Percentiles rank a stretch among this genome's conserved stretches.
Conservation (phyloP, 768 basidiomycete species). For the Pleurotus cornucopiae region DNA sequence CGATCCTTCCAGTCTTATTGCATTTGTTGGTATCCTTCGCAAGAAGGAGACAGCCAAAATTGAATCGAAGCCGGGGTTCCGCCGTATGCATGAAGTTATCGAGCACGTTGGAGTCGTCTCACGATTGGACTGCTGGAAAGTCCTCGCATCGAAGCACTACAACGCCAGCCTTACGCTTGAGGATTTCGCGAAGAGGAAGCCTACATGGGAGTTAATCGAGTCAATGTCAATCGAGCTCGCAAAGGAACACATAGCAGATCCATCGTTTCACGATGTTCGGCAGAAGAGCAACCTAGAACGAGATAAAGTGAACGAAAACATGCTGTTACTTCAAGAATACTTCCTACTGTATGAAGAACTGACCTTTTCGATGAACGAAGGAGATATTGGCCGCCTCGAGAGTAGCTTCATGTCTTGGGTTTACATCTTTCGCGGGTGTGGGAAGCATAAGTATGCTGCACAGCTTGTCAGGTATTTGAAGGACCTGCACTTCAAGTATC, state of each 20-base stretch:
- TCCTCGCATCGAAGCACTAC: slow-evolving; percentile 11
- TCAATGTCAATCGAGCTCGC: slow-evolving; percentile 20
- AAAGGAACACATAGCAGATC: slow-evolving; percentile 14
- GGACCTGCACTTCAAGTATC: slow-evolving; percentile 21
- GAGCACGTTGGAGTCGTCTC: slow-evolving; percentile 21
- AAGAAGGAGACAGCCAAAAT: slow-evolving; percentile 28
- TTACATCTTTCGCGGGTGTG: slow-evolving; percentile 20
- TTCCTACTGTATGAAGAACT: slow-evolving; percentile 37
- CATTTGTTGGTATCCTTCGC: slow-evolving; percentile 16
- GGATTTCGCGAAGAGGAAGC: slow-evolving; percentile 25
- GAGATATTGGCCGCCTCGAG: slow-evolving; percentile 27
- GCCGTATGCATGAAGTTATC: slow-evolving; percentile 30
- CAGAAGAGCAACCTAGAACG: slow-evolving; percentile 4
- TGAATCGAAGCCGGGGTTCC: slow-evolving; percentile 27
- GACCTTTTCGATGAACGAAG: slow-evolving; percentile 24
- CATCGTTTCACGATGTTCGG: not conserved
- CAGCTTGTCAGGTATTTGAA: slow-evolving; percentile 23
- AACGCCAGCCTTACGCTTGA: slow-evolving; percentile 15
- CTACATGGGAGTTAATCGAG: slow-evolving; percentile 19
- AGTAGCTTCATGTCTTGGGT: slow-evolving; percentile 20
- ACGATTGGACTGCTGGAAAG: slow-evolving; percentile 26
- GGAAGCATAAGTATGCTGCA: slow-evolving; percentile 31
- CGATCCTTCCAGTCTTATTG: slow-evolving; percentile 17
- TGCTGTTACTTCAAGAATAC: slow-evolving; percentile 24
- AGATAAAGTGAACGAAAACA: slow-evolving; percentile 31